phyloP scores from a whole-genome alignment of 768 basidiomycete species.

The Mycena venus region DNA sequence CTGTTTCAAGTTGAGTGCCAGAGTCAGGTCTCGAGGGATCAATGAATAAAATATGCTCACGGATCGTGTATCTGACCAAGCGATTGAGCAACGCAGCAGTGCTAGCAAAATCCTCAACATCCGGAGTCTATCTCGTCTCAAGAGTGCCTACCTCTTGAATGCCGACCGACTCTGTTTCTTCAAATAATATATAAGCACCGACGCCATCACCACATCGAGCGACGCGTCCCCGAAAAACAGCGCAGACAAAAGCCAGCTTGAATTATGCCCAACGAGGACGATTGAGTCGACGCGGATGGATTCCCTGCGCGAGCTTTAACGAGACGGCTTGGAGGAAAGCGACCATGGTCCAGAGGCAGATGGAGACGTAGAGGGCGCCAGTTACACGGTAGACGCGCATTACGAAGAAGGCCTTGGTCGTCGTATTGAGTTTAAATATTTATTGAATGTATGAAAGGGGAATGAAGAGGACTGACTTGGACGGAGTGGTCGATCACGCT shows the following conservation, averaged over 20 bases:
- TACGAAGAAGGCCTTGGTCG: slow-evolving; percentile 15
- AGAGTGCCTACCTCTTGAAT: not conserved
- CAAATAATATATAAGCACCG: slow-evolving; percentile 7
- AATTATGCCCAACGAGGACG: not conserved
- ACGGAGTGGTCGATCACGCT: slow-evolving; percentile 4
- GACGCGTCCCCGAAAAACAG: slow-evolving; percentile 23
- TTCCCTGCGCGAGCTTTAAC: not conserved
- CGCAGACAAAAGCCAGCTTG: not conserved
- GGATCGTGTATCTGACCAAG: slow-evolving; percentile 11
- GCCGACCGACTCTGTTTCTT: not conserved
- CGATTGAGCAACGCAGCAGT: slow-evolving; percentile 6
- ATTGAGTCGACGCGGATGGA: not conserved
- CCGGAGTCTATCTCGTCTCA: too few relatives aligned
- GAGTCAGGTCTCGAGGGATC: not conserved
- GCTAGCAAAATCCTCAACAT: not conserved
- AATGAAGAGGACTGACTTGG: not conserved
- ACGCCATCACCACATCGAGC: slow-evolving; percentile 6
- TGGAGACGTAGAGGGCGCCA: slow-evolving; percentile 3
- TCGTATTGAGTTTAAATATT: not conserved
- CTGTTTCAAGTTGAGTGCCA: not conserved
- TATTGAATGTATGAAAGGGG: not conserved
- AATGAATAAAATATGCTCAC: not conserved
- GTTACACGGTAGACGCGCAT: slow-evolving; percentile 6
- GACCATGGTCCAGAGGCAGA: slow-evolving; percentile 3
- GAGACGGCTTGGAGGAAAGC: slow-evolving; percentile 10